Conservation (phyloP, 108 stramenopile genomes). For the Nannochloropsis salina region DNA sequence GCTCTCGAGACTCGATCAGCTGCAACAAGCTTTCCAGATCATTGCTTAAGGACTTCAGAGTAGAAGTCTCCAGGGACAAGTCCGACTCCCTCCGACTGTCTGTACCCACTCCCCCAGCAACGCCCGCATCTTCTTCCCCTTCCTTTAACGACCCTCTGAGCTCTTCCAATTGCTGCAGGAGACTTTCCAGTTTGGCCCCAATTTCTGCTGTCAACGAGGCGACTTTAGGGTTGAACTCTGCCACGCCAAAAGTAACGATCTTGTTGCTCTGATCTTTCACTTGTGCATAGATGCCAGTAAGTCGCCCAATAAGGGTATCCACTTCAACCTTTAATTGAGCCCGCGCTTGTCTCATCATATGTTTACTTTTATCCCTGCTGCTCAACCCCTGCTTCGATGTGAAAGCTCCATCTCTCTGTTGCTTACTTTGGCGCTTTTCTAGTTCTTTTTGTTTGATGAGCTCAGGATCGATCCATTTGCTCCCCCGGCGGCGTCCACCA, state of each 20-base stretch:
- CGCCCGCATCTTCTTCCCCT: background rate
- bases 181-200: background rate
- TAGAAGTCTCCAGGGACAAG: background rate
- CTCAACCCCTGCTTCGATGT: background rate
- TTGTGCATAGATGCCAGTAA: background rate
- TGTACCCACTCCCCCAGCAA: background rate
- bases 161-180: background rate
- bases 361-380: background rate
- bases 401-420: background rate
- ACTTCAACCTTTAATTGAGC: background rate
- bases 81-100: background rate
- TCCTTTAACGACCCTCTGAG: background rate
- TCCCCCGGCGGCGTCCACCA: background rate
- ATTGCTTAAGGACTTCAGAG: slow-evolving; percentile 11
- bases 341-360: background rate
- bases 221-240: slow-evolving; percentile 1
- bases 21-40: background rate
- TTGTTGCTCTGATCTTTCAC: slow-evolving; percentile 18
- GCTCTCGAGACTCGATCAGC: background rate
- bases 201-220: background rate
- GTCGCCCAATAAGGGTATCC: background rate
- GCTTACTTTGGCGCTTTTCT: slow-evolving; percentile 12
- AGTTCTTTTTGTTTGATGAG: background rate
- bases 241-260: slow-evolving; percentile 19
- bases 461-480: slow-evolving; percentile 17